A percentile compares a stretch with the other conserved stretches of the same genome.
phyloP scores from a whole-genome alignment of 2,329 filamentous ascomycete species.

The Hypoxylon sp. region DNA sequence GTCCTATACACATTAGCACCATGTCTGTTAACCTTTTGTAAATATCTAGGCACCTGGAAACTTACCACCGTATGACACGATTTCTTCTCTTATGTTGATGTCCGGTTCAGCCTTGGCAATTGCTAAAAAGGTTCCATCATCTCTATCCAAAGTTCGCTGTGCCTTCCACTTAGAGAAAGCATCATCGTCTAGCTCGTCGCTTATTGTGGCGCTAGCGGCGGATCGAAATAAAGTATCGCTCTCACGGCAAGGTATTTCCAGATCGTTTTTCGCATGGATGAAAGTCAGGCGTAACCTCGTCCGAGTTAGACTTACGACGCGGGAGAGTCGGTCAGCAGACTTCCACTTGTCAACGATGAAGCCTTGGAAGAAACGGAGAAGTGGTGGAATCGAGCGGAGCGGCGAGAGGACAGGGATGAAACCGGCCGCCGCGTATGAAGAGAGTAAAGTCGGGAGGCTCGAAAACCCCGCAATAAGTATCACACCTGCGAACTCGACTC shows the following conservation, averaged over 20 bases:
- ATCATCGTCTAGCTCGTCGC: conserved; percentile 48
- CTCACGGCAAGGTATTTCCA: conserved; percentile 80
- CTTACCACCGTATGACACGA: conserved; percentile 64
- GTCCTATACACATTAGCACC: conserved; percentile 62
- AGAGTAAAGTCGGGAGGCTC: conserved; percentile 74
- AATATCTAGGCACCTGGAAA: conserved; percentile 23
- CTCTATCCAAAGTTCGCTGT: conserved; percentile 53
- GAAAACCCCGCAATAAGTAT: conserved; percentile 84
- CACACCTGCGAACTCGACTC: conserved; percentile 78
- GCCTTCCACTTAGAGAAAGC: conserved; percentile 57
- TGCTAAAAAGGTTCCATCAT: conserved; percentile 58
- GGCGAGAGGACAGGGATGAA: conserved; percentile 81
- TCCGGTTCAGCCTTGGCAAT: conserved; percentile 55
- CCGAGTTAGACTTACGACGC: conserved; percentile 61
- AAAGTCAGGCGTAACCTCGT: conserved; percentile 71
- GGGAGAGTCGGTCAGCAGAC: conserved; percentile 71
- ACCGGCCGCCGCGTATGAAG: conserved; percentile 81
- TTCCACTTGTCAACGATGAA: conserved; percentile 84
- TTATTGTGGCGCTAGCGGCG: conserved; percentile 61
- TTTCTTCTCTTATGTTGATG: conserved; percentile 62
- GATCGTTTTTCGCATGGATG: conserved; percentile 82
- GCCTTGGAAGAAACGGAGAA: conserved; percentile 67
- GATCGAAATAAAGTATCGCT: conserved; percentile 70
- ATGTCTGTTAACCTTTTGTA: no score
- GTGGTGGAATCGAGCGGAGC: conserved; percentile 69